Conservation (phyloP, 106 monocot genomes). For the Acorus calamus region DNA sequence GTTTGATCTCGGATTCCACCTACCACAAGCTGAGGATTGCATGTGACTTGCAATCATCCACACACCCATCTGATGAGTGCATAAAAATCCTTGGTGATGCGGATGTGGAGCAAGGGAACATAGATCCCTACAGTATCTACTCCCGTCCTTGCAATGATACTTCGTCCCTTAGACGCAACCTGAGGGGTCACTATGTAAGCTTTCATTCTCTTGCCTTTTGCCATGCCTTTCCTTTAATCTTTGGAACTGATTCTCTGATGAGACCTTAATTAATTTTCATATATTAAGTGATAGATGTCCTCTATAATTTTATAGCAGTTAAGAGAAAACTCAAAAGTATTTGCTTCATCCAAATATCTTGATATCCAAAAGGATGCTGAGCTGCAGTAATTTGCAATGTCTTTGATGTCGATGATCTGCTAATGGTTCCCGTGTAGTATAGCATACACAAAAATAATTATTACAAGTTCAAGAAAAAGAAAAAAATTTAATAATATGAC, state of each 20-base stretch:
- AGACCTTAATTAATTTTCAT: too few species aligned
- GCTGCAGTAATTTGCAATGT: too few species aligned
- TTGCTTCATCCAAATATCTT: too few species aligned
- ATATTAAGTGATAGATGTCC: too few species aligned
- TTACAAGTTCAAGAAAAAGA: too few species aligned
- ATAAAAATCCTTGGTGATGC: slow-evolving; percentile 21
- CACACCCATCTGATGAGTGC: slow-evolving; percentile 49
- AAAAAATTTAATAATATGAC: neutral
- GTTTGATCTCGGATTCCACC: slow-evolving; percentile 65
- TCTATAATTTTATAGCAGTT: too few species aligned
- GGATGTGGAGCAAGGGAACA: slow-evolving; percentile 43
- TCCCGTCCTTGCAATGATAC: slow-evolving; percentile 44
- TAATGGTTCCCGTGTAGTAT: too few species aligned
- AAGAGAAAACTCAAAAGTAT: too few species aligned
- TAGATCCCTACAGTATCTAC: slow-evolving; percentile 85
- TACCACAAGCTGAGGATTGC: slow-evolving; percentile 31
- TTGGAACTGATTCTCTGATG: too few species aligned
- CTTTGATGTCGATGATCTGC: too few species aligned
- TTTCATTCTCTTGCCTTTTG: neutral
- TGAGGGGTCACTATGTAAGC: slow-evolving; percentile 79
- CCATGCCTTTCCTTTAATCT: neutral
- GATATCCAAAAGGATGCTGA: too few species aligned
- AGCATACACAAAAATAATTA: too few species aligned
- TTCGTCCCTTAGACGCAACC: slow-evolving; percentile 20
- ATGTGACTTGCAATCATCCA: slow-evolving; percentile 26